Evolutionary conservation across 805 yeast species (phyloP), one percentile per base, ranked within the genome.

Genomic region (Candida ovalis): DNA sequence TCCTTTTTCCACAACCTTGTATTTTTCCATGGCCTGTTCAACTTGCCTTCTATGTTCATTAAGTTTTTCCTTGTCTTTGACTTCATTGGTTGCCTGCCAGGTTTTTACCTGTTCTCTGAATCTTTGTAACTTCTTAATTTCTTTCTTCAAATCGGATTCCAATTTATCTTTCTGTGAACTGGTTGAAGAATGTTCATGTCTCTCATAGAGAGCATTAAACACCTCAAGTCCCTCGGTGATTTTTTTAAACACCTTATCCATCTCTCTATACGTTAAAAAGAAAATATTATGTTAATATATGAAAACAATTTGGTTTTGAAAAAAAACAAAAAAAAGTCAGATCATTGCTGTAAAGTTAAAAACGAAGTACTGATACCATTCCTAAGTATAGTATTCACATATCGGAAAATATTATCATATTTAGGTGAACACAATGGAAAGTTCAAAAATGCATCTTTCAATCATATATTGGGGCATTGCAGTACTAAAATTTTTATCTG

Each of bases 191-290:
- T 70, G 68, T 61, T 74, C 70, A 44, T 79, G 74, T 57, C 82
- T 75, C 33, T 80, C 83, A 56, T 80, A 75, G 39, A 77, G 73
- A 28, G 74, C 80, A 56, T 80, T 79, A 55, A 80, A 80, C 44
- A 72, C 70, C 46, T 72, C 73, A 43, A 80, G 64, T 18, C 86
- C 86, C 60, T 80, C 86, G 37, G 72, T 62, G 46, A 80, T 78
- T 64, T 78, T 80, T 62, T 80, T 80, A 68, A 78, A 78, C 59
- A 80, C 79, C 53, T 81, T 80, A 63, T 80, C 86, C 63, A 80
- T 77, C 69, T 80, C 86, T 65, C 73, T 69, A 32, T 40, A 23
- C 21, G 15, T 35, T 23, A 39, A 19, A 24, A 28, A 39, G 18
- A 24, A 28, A 30, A 23, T 42, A 43, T 10, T 17, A 19, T 41